These are phyloP conservation scores for Boletus rufocinnamomeus DNA, from an alignment of 768 basidiomycete species.

Conservation along the genomic window DNA sequence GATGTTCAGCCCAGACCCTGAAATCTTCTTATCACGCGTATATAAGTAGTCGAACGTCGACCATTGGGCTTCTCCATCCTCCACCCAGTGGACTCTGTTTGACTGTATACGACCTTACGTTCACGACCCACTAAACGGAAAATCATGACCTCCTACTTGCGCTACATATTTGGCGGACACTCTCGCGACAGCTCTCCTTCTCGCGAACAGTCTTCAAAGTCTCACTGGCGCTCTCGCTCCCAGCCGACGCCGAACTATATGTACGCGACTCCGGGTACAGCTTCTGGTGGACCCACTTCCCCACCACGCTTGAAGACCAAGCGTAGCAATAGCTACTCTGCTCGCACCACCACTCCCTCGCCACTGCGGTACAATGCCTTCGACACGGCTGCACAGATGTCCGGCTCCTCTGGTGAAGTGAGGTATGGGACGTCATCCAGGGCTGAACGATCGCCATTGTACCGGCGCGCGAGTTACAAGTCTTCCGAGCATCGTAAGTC, in stretches of 20 bases:
- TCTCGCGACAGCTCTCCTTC: constrained; percentile 29
- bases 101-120: constrained; percentile 19
- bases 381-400: constrained; percentile 30
- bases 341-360: constrained; percentile 41
- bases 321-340: constrained; percentile 42
- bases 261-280: constrained; percentile 37
- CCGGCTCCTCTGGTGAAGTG: constrained; percentile 33
- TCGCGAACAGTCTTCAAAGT: constrained; percentile 37
- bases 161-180: constrained; percentile 46
- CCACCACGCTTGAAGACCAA: constrained; percentile 39
- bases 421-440: constrained; percentile 34
- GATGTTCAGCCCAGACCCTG: constrained; percentile 25
- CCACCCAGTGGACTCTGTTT: constrained; percentile 15
- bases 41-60: constrained; percentile 24
- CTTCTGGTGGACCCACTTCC: constrained; percentile 36
- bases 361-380: constrained; percentile 44
- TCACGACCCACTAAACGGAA: constrained; percentile 22
- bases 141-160: constrained; percentile 53
- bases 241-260: constrained; percentile 42
- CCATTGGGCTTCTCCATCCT: constrained; percentile 9
- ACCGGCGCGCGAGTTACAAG: constrained; percentile 46
- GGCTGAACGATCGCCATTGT: constrained; percentile 39
- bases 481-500: constrained; percentile 48
- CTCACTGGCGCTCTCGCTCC: constrained; percentile 47
- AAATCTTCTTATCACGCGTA: constrained; percentile 23